Evolutionary conservation across 257 asterid genomes (phyloP).

Genomic region (Coffea canephora): DNA sequence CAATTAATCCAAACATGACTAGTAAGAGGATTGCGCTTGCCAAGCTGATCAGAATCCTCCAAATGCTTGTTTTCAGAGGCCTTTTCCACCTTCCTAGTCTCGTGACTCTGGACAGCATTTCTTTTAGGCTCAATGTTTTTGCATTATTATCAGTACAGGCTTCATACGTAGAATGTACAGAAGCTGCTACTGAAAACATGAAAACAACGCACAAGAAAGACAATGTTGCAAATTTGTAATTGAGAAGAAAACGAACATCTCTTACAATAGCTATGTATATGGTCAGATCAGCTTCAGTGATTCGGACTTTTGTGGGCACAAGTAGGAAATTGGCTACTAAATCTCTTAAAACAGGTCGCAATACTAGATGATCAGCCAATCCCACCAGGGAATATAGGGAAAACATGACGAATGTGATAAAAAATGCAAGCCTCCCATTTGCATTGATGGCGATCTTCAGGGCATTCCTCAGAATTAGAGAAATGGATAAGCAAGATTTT

Average conservation of each 20-base stretch:
- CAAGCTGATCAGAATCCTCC: not conserved
- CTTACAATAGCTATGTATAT: not conserved
- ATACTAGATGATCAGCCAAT: not conserved
- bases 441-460: not conserved
- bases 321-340: not conserved
- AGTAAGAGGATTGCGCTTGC: not conserved
- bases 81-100: not conserved
- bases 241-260: constrained; percentile 6
- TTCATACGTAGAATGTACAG: constrained; percentile 3
- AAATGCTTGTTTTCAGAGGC: constrained; percentile 7
- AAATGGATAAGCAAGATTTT: not conserved
- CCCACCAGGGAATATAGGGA: not conserved
- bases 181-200: not conserved
- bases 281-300: not conserved
- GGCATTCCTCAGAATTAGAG: constrained; percentile 3
- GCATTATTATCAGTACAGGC: not conserved
- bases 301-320: not conserved
- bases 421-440: constrained; percentile 8
- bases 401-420: constrained; percentile 5
- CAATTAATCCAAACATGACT: not conserved
- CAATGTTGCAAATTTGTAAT: not conserved
- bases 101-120: not conserved
- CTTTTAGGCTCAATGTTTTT: not conserved
- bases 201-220: not conserved
- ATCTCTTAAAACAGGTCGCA: not conserved